Evolutionary conservation across 768 basidiomycete species (phyloP).

Genomic region (Pleurotus tuoliensis): DNA sequence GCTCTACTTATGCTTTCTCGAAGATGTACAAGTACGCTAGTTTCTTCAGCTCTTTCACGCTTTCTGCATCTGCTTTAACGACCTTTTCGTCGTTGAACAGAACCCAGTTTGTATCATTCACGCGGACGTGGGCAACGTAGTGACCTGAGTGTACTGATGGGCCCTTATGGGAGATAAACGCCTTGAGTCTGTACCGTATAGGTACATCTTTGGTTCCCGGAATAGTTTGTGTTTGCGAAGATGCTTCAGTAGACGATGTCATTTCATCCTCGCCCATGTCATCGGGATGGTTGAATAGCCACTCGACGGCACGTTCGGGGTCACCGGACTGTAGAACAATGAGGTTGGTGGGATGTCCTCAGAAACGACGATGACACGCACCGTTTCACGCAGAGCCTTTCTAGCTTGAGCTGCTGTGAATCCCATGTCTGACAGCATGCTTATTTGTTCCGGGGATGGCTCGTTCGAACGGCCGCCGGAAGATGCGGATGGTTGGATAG

Average conservation of each 20-base stretch:
- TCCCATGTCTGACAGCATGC: slow-evolving; percentile 86
- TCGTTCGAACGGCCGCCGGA: slow-evolving; percentile 34
- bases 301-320: slow-evolving; percentile 86
- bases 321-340: slow-evolving; percentile 51
- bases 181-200: slow-evolving; percentile 77
- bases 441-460: slow-evolving; percentile 66
- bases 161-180: slow-evolving; percentile 97
- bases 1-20: slow-evolving; percentile 45
- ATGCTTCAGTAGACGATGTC: slow-evolving; percentile 17
- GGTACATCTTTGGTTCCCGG: slow-evolving; percentile 62
- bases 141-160: slow-evolving; percentile 94
- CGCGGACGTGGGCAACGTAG: slow-evolving; percentile 79
- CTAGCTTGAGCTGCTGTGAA: slow-evolving; percentile 79
- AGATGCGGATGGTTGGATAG: slow-evolving; percentile 40
- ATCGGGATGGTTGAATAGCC: slow-evolving; percentile 93
- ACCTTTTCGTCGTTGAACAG: slow-evolving; percentile 97
- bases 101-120: slow-evolving; percentile 64
- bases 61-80: slow-evolving; percentile 80
- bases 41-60: slow-evolving; percentile 75
- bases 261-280: slow-evolving; percentile 65
- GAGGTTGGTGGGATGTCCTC: background rate
- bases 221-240: slow-evolving; percentile 17
- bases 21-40: slow-evolving; percentile 95
- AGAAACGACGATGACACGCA: slow-evolving; percentile 30
- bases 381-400: slow-evolving; percentile 86